A percentile compares a stretch with the other conserved stretches of the same genome.
phyloP scores from a whole-genome alignment of 2,329 filamentous ascomycete species.

The Trichoderma oligosporum region DNA sequence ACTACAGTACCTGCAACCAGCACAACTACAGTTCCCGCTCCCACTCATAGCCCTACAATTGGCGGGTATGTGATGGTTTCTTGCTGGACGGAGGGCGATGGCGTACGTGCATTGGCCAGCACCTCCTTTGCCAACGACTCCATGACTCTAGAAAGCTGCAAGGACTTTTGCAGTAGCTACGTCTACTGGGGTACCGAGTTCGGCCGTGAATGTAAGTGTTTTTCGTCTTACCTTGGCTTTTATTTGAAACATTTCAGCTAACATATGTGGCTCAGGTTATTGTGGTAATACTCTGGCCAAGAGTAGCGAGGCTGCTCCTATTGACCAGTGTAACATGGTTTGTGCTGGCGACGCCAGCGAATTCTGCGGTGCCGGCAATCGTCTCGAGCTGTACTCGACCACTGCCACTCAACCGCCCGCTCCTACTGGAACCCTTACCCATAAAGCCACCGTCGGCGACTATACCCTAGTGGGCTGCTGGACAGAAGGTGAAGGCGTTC shows the following conservation, averaged over 20 bases:
- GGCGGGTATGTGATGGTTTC: slow-evolving; percentile 44
- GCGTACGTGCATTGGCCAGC: slow-evolving; percentile 42
- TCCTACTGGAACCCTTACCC: slow-evolving; percentile 27
- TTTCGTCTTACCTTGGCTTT: background rate
- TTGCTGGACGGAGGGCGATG: slow-evolving; percentile 47
- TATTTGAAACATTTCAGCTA: background rate
- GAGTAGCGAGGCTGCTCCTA: slow-evolving; percentile 28
- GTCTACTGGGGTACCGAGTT: slow-evolving; percentile 51
- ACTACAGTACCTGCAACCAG: slow-evolving; percentile 16
- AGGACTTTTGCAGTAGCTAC: slow-evolving; percentile 44
- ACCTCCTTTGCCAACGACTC: slow-evolving; percentile 42
- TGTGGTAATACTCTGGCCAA: slow-evolving; percentile 43
- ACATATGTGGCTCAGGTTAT: slow-evolving; percentile 34
- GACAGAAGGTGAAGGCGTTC: slow-evolving; percentile 35
- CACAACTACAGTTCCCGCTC: slow-evolving; percentile 24
- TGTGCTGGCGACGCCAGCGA: slow-evolving; percentile 41
- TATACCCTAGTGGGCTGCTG: slow-evolving; percentile 41
- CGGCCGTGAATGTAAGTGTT: slow-evolving; percentile 45
- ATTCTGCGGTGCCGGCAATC: slow-evolving; percentile 42
- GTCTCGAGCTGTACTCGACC: slow-evolving; percentile 43
- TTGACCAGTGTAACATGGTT: slow-evolving; percentile 37
- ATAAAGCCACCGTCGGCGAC: slow-evolving; percentile 25
- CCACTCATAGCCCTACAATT: slow-evolving; percentile 37
- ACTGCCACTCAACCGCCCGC: slow-evolving; percentile 34
- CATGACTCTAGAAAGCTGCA: slow-evolving; percentile 50